Evolutionary conservation across 305 asterid species (phyloP), one percentile per base, ranked within the genome.

Genomic region (Galium porrigens): DNA sequence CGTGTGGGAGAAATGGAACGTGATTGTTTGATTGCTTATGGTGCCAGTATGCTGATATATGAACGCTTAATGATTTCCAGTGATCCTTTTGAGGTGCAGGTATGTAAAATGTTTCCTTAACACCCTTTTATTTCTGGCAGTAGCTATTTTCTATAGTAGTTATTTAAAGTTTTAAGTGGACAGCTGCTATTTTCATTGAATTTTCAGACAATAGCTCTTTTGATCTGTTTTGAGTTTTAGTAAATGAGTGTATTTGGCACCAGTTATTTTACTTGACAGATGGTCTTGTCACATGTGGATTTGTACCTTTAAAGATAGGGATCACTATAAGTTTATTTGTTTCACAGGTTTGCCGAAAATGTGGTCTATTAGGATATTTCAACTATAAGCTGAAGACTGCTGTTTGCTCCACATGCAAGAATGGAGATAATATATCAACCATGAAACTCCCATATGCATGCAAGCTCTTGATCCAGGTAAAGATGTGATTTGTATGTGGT

Each of bases 1-100:
- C 86, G 97, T 15, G 95, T 92, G 68, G 99, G 99, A 74, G 99
- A 92, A 74, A 92, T 92, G 99, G 99, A 92, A 76, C 96, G 99
- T 64, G 99, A 92, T 74, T 92, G 96, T 71, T 84, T 92, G 74
- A 85, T 92, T 83, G 99, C 99, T 11, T 92, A 89, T 81, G 99
- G 97, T 68, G 96, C 99, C 67, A 87, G 97, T 77, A 86, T 86
- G 95, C 75, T 92, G 70, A 78, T 85, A 79, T 83, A 85, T 33
- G 99, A 92, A 69, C 95, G 97, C 9, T 65, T 92, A 75, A 92
- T 92, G 99, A 6, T 89, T 71, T 89, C 96, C 27, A 92, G 99
- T 73, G 99, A 92, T 78, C 99, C 99, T 7, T 92, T 87, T 65
- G 97, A 89, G 77, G 99, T 81, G 76, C 96, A 89, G 89, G 95